Evolutionary conservation across 2,329 filamentous ascomycete genomes (phyloP).

Genomic region (Apiospora rasikravindrae): DNA sequence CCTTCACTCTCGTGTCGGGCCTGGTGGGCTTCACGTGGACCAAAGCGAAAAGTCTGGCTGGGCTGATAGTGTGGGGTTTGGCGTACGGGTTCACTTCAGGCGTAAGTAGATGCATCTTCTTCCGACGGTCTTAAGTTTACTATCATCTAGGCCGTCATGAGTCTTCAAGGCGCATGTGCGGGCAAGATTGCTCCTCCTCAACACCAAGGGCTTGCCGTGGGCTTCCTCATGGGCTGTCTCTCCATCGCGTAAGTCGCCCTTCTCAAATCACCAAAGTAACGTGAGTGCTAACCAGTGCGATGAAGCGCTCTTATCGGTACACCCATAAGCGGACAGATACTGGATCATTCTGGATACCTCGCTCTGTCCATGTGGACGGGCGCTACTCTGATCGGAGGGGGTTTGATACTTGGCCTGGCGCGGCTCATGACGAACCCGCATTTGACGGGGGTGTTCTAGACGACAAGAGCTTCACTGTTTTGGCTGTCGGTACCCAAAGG

Average conservation of each 20-base stretch:
- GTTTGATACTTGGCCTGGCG: slow-evolving; percentile 30
- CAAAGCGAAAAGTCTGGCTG: slow-evolving; percentile 45
- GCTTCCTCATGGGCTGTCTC: slow-evolving; percentile 45
- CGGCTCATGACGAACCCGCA: not conserved
- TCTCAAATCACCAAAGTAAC: not conserved
- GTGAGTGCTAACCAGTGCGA: not conserved
- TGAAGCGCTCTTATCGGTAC: slow-evolving; percentile 45
- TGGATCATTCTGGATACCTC: slow-evolving; percentile 45
- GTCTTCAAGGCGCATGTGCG: slow-evolving; percentile 51
- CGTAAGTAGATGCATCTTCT: slow-evolving; percentile 32
- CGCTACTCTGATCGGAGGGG: slow-evolving; percentile 38
- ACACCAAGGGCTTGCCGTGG: slow-evolving; percentile 48
- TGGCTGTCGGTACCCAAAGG: too few relatives aligned
- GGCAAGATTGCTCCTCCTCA: slow-evolving; percentile 45
- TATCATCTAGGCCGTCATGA: slow-evolving; percentile 48
- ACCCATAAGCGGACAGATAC: slow-evolving; percentile 47
- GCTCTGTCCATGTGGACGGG: slow-evolving; percentile 45
- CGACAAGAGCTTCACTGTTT: too few relatives aligned
- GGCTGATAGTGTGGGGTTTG: slow-evolving; percentile 49
- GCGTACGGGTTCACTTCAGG: slow-evolving; percentile 53
- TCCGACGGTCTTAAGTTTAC: not conserved
- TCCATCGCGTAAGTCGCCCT: slow-evolving; percentile 46
- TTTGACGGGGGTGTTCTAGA: not conserved
- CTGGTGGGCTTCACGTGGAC: slow-evolving; percentile 52
- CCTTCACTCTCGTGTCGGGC: slow-evolving; percentile 39